Conservation (phyloP, 148 eudicot genomes). For the Simmondsia chinensis region DNA sequence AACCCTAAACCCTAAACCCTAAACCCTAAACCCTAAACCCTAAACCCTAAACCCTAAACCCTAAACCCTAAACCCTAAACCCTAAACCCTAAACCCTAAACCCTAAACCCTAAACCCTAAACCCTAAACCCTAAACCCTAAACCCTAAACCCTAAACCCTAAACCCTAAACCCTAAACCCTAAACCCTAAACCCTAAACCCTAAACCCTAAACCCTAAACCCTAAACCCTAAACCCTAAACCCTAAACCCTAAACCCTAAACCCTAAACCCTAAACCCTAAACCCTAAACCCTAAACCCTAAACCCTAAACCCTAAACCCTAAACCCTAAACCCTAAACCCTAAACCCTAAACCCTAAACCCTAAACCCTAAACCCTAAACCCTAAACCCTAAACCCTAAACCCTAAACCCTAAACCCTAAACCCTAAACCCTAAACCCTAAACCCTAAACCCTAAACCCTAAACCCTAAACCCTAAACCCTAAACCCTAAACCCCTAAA, state of each 20-base stretch:
- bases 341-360: conserved; percentile 8
- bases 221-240: conserved; percentile 16
- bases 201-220: conserved; percentile 9
- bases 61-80: conserved; percentile 9
- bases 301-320: conserved; percentile 11
- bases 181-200: conserved; percentile 18
- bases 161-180: conserved; percentile 21
- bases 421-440: conserved; percentile 7
- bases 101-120: conserved; percentile 21
- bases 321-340: conserved; percentile 6
- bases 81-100: conserved; percentile 13
- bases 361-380: conserved; percentile 10
- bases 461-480: conserved; percentile 7
- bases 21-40: conserved; percentile 14
- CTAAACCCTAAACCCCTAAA: too few species aligned
- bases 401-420: conserved; percentile 9
- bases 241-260: conserved; percentile 14
- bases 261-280: conserved; percentile 8
- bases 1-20: conserved; percentile 11
- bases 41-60: conserved; percentile 13
- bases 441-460: conserved; percentile 8
- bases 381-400: conserved; percentile 6
- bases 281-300: conserved; percentile 13
- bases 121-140: conserved; percentile 17
- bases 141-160: conserved; percentile 21